These are phyloP conservation scores for Colletotrichum karsti DNA, from an alignment of 2,329 filamentous ascomycete genomes.

Conservation along the genomic window DNA sequence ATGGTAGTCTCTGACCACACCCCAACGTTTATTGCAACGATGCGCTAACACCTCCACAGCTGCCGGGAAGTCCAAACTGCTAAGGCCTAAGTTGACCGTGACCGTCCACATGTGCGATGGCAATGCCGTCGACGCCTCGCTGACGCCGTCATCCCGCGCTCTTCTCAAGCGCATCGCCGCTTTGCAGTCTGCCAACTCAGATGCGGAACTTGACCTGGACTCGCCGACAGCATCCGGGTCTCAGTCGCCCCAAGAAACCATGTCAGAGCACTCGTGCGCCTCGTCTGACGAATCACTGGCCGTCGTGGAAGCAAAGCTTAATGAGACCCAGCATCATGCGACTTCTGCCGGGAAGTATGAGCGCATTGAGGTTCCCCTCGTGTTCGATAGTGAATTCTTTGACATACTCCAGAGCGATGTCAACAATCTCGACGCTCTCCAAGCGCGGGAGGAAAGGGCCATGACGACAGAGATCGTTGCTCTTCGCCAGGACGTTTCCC, in stretches of 20 bases:
- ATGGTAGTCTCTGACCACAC: constrained; percentile 46
- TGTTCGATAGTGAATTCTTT: constrained; percentile 84
- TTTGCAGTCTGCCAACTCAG: constrained; percentile 11
- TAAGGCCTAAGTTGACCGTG: constrained; percentile 76
- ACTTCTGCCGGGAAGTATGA: constrained; percentile 18
- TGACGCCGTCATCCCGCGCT: constrained; percentile 71
- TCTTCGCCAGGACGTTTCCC: constrained; percentile 71
- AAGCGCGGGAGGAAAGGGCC: constrained; percentile 69
- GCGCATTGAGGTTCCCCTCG: constrained; percentile 77
- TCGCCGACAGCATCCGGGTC: not conserved
- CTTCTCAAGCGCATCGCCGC: constrained; percentile 70
- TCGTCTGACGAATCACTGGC: not conserved
- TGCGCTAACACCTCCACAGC: constrained; percentile 33
- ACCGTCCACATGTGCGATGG: constrained; percentile 74
- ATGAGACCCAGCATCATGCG: constrained; percentile 26
- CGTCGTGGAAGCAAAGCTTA: constrained; percentile 15
- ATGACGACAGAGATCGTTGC: constrained; percentile 70
- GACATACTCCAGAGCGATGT: constrained; percentile 77
- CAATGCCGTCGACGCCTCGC: constrained; percentile 71
- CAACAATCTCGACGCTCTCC: constrained; percentile 72
- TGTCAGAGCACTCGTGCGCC: not conserved
- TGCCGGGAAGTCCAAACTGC: constrained; percentile 49
- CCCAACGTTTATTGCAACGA: not conserved
- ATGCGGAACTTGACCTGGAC: constrained; percentile 25
- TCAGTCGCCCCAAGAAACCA: not conserved